Evolutionary conservation across 805 yeast genomes (phyloP).

Genomic region (Lachancea cidri): DNA sequence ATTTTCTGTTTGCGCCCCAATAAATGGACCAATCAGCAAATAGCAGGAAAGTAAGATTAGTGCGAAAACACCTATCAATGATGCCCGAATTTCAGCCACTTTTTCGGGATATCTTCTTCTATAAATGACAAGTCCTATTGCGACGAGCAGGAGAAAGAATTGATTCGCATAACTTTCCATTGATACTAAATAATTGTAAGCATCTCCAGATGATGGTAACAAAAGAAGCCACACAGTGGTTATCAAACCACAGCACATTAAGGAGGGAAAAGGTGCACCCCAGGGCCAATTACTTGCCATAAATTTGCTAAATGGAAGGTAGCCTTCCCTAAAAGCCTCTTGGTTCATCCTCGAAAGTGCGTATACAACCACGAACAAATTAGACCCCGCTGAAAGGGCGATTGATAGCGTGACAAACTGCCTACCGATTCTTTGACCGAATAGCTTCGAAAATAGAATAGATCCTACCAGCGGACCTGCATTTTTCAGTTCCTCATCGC

Average conservation of each 20-base stretch:
- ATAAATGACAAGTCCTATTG: slow-evolving; percentile 53
- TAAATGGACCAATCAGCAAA: slow-evolving; percentile 45
- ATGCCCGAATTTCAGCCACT: slow-evolving; percentile 48
- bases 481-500: slow-evolving; percentile 46
- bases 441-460: slow-evolving; percentile 48
- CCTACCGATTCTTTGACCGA: slow-evolving; percentile 49
- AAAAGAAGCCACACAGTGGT: slow-evolving; percentile 32
- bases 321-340: slow-evolving; percentile 61
- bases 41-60: slow-evolving; percentile 44
- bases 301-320: slow-evolving; percentile 45
- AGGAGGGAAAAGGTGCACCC: slow-evolving; percentile 51
- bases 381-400: slow-evolving; percentile 59
- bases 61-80: slow-evolving; percentile 42
- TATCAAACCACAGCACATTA: slow-evolving; percentile 32
- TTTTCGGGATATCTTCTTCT: slow-evolving; percentile 45
- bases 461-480: slow-evolving; percentile 60
- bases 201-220: slow-evolving; percentile 33
- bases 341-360: slow-evolving; percentile 58
- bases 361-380: slow-evolving; percentile 56
- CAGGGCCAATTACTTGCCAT: slow-evolving; percentile 54
- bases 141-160: slow-evolving; percentile 45
- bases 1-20: slow-evolving; percentile 19
- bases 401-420: slow-evolving; percentile 51
- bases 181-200: slow-evolving; percentile 40
- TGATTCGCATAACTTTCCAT: slow-evolving; percentile 45